Base-by-base conservation (phyloP, 805 yeast species). In the Kuraishia molischiana region DNA sequence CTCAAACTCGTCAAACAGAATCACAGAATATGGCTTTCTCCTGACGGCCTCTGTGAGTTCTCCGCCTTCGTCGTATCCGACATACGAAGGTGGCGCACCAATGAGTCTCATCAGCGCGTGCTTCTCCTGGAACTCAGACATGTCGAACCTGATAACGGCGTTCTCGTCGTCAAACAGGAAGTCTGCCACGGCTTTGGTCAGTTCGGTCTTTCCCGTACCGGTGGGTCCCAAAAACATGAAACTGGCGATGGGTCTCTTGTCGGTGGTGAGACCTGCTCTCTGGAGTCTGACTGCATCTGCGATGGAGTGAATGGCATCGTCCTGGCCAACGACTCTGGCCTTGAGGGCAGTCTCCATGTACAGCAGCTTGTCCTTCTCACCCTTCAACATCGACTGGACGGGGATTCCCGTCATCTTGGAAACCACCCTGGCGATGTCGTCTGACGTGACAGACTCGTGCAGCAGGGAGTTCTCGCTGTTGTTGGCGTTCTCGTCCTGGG, bases 11-110 rank as follows among this genome's bases (percentile, higher is more conserved):
- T 90, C 98, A 56, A 90, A 92, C 41, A 90, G 62, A 2, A 90
- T 82, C 20, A 90, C 95, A 1, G 97, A 72, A 49, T 90, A 90
- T 6, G 98, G 98, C 52, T 87, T 89, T 51, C 97, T 74, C 54
- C 96, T 74, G 8, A 92, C 94, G 4, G 95, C 95, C 59, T 92
- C 97, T 1, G 98, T 92, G 45, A 92, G 67, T 59, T 92, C 97
- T 37, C 98, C 98, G 54, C 87, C 84, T 50, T 84, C 92, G 53
- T 90, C 98, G 61, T 87, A 89, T 38, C 96, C 92, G 18, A 90
- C 96, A 56, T 90, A 90, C 5, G 97, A 97, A 22, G 98, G 98
- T 4, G 98, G 98, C 1, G 97, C 92, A 37, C 98, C 98, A 49
- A 90, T 87, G 44, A 90, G 70, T 44, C 97, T 74, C 33, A 95